Percentiles rank a stretch among this genome's conserved stretches.
These are phyloP conservation scores for Ogataea philodendri DNA, from an alignment of 805 yeast species.

Conservation along the genomic window DNA sequence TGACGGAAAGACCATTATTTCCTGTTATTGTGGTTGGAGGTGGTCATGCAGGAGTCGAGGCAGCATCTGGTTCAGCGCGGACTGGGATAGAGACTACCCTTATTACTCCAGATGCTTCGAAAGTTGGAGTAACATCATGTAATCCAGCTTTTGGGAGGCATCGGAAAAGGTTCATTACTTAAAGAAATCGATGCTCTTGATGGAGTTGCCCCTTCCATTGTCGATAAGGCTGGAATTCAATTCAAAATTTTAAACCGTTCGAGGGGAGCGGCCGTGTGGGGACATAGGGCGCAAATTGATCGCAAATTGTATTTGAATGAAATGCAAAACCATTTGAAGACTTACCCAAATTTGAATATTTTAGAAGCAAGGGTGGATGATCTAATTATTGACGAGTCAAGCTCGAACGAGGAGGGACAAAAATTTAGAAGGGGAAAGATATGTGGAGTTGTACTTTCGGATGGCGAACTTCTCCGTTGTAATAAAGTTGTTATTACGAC, in stretches of 20 bases:
- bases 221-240: slow-evolving; percentile 91
- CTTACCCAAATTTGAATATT: slow-evolving; percentile 56
- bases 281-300: slow-evolving; percentile 96
- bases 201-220: slow-evolving; percentile 83
- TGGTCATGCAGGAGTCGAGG: slow-evolving; percentile 99
- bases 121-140: slow-evolving; percentile 93
- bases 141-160: slow-evolving; percentile 98
- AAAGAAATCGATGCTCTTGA: slow-evolving; percentile 95
- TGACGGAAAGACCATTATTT: slow-evolving; percentile 33
- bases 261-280: slow-evolving; percentile 97
- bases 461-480: slow-evolving; percentile 61
- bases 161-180: slow-evolving; percentile 91
- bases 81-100: slow-evolving; percentile 68
- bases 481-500: slow-evolving; percentile 83
- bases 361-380: slow-evolving; percentile 82
- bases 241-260: slow-evolving; percentile 82
- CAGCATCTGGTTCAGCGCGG: slow-evolving; percentile 90
- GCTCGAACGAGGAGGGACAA: no score
- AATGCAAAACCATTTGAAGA: slow-evolving; percentile 68
- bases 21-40: slow-evolving; percentile 94
- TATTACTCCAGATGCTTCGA: slow-evolving; percentile 69
- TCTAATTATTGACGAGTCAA: slow-evolving; percentile 55
- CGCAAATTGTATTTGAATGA: slow-evolving; percentile 70
- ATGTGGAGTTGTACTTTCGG: slow-evolving; percentile 69
- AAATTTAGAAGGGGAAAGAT: slow-evolving; percentile 52